phyloP scores from a whole-genome alignment of 1,284 basidiomycete genomes.

The Trichosporon sp. region DNA sequence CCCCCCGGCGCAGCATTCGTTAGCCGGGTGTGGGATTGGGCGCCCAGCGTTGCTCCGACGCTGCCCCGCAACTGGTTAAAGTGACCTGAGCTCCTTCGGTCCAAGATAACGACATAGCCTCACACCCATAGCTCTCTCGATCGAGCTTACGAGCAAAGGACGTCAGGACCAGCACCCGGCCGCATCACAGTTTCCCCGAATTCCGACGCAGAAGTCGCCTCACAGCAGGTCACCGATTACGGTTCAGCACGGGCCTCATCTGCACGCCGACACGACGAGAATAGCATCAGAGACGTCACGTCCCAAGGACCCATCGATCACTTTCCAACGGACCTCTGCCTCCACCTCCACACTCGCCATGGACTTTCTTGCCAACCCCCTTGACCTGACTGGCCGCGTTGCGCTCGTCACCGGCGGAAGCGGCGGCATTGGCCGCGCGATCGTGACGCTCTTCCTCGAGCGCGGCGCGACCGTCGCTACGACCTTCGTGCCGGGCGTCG shows the following conservation, averaged over 20 bases:
- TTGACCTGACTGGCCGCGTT: constrained; percentile 1
- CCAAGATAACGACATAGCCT: not conserved
- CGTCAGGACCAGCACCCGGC: too few species aligned
- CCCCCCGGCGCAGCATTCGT: not conserved
- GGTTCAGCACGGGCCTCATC: not conserved
- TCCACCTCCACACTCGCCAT: not conserved
- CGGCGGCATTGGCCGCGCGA: not conserved
- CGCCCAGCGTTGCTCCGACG: not conserved
- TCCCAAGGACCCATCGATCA: not conserved
- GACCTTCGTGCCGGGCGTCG: not conserved
- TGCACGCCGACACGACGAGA: not conserved
- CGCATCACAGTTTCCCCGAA: not conserved
- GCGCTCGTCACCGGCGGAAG: constrained; percentile 3
- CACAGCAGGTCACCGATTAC: too few species aligned
- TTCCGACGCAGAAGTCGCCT: too few species aligned
- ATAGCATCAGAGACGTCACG: not conserved
- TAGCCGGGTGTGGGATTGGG: not conserved
- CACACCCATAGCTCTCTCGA: not conserved
- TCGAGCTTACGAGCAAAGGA: too few species aligned
- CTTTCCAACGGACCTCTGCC: too few species aligned
- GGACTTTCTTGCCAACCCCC: not conserved
- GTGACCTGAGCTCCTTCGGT: not conserved
- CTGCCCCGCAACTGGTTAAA: not conserved
- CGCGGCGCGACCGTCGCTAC: not conserved
- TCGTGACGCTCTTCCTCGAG: not conserved